phyloP scores from a whole-genome alignment of 2,329 filamentous ascomycete species.

The Parafenestella ontariensis region DNA sequence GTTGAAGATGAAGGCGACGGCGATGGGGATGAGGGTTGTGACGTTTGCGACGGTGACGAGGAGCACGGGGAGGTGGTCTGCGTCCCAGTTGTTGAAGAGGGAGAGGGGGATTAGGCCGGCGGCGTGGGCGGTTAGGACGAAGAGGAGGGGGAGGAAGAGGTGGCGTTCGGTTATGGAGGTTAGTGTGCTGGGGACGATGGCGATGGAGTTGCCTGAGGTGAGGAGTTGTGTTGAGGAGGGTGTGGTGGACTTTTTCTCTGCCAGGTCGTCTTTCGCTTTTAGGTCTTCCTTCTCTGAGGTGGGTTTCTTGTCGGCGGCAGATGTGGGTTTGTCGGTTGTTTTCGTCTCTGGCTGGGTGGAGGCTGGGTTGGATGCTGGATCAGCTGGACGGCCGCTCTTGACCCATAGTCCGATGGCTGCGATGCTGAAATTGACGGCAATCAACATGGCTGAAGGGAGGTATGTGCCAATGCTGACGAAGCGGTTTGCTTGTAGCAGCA shows the following conservation, averaged over 20 bases:
- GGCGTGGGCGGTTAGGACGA: conserved; percentile 77
- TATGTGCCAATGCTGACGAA: conserved; percentile 99
- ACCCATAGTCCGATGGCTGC: conserved; percentile 96
- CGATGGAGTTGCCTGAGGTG: conserved; percentile 46
- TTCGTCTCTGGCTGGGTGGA: conserved; percentile 25
- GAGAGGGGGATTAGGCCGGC: conserved; percentile 82
- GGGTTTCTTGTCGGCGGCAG: conserved; percentile 7
- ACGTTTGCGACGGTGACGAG: conserved; percentile 44
- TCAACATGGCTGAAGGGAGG: conserved; percentile 94
- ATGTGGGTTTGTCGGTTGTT: conserved; percentile 65
- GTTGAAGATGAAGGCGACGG: conserved; percentile 36
- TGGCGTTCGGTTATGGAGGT: conserved; percentile 64
- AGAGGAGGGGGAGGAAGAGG: conserved; percentile 73
- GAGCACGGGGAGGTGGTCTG: conserved; percentile 47
- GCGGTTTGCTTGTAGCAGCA: conserved; percentile 87
- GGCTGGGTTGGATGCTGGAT: conserved; percentile 32
- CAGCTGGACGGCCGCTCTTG: conserved; percentile 68
- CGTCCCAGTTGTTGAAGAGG: conserved; percentile 78
- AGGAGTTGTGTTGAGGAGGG: conserved; percentile 15
- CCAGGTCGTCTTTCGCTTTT: background rate
- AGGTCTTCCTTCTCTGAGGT: conserved; percentile 44
- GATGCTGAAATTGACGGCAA: conserved; percentile 93
- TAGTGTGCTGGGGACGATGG: conserved; percentile 49
- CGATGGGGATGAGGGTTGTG: conserved; percentile 42
- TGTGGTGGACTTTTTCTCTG: background rate